Conservation (phyloP, 225 moss, liverwort and hornwort species). For the Marchantia polymorpha region DNA sequence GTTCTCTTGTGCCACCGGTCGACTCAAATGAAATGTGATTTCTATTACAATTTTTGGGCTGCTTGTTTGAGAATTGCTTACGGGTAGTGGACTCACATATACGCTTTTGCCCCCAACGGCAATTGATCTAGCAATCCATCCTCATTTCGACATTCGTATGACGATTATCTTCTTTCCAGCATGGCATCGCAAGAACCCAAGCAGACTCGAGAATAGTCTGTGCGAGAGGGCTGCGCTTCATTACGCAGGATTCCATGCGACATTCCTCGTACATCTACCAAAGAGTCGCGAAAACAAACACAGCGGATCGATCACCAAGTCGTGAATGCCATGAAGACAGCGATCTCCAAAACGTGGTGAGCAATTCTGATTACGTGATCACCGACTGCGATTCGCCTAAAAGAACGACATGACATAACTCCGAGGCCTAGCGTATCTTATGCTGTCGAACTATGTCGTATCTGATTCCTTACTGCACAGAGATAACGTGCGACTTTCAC, state of each 20-base stretch:
- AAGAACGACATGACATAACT: background rate
- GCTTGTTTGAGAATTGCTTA: too few relatives aligned
- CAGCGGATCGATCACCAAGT: background rate
- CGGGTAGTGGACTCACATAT: too few relatives aligned
- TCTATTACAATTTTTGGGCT: too few relatives aligned
- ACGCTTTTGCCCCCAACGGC: too few relatives aligned
- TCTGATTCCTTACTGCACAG: background rate
- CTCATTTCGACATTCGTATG: too few relatives aligned
- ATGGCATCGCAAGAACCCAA: background rate
- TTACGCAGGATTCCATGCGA: background rate
- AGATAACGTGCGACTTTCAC: background rate
- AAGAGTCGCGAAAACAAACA: background rate
- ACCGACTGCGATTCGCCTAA: too few relatives aligned
- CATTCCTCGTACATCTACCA: background rate
- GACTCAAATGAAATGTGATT: too few relatives aligned
- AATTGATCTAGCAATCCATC: too few relatives aligned
- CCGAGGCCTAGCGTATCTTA: background rate
- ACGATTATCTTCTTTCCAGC: too few relatives aligned
- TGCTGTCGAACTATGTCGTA: background rate
- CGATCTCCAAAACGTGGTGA: background rate
- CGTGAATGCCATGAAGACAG: background rate
- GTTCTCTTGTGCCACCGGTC: too few relatives aligned
- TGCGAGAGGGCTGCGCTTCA: background rate
- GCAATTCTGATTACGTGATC: too few relatives aligned
- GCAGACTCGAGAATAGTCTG: background rate